Evolutionary conservation across 257 asterid genomes (phyloP), one percentile per base, ranked within the genome.

Genomic region (Primulina huaijiensis): DNA sequence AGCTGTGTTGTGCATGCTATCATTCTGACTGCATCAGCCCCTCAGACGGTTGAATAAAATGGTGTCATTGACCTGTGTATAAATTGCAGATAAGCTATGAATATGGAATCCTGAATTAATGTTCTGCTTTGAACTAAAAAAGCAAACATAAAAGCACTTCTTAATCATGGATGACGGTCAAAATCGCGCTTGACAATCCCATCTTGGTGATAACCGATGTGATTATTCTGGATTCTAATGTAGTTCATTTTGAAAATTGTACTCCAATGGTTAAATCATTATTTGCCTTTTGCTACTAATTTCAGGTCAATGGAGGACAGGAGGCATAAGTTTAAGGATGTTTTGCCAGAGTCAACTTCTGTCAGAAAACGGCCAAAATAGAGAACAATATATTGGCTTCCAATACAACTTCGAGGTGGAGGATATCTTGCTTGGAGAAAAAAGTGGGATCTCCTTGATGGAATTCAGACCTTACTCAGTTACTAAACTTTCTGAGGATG

Each of bases 281-380:
- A 8, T 56, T 72, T 60, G 53, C 30, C 40, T 21, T 34, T 43
- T 72, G 75, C 25, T 75, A 30, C 27, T 17, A 55, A 76, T 71
- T 67, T 46, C 82, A 92, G 98, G 96, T 80, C 93, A 83, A 78
- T 92, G 98, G 98, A 84, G 96, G 77, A 74, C 87, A 16, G 83
- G 90, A 58, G 87, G 86, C 70, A 8, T 90, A 60, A 80, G 70
- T 70, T 58, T 92, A 81, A 81, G 81, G 4, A 78, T 79, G 5
- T 71, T 83, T 67, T 53, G 58, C 73, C 74, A 71, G 60, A 50
- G 31, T 64, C 83, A 40, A 57, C 58, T 69, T 10, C 76, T 59
- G 2, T 63, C 73, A 57, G 90, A 75, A 69, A 79, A 58, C 30
- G 77, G 29, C 60, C 65, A 74, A 75, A 81, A 74, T 67, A 64